These are phyloP conservation scores for Strobilomyces confusus DNA, from an alignment of 768 basidiomycete genomes.

Conservation along the genomic window DNA sequence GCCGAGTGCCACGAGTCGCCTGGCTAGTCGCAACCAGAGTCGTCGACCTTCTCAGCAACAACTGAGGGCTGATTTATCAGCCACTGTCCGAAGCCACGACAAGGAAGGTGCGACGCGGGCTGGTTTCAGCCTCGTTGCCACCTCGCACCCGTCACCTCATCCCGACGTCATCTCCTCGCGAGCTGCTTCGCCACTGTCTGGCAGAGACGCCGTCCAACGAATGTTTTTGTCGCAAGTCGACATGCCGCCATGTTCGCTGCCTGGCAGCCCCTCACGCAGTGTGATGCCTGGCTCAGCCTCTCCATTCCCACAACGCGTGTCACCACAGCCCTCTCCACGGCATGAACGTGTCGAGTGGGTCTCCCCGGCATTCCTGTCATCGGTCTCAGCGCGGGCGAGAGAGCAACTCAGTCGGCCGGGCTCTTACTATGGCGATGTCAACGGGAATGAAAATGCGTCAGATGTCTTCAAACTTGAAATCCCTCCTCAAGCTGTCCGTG, in stretches of 20 bases:
- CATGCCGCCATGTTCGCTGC: constrained; percentile 9
- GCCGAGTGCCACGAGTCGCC: constrained; percentile 23
- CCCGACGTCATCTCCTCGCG: constrained; percentile 27
- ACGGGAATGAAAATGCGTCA: constrained; percentile 29
- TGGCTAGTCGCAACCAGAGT: constrained; percentile 27
- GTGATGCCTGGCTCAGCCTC: constrained; percentile 8
- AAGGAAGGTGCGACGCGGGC: constrained; percentile 24
- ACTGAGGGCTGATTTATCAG: constrained; percentile 28
- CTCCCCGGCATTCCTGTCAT: constrained; percentile 16
- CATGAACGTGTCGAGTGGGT: constrained; percentile 24
- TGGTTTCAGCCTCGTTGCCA: constrained; percentile 31
- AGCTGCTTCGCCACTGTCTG: constrained; percentile 16
- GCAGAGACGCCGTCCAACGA: constrained; percentile 17
- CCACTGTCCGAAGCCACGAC: constrained; percentile 25
- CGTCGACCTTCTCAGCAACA: constrained; percentile 30
- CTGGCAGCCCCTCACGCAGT: constrained; percentile 16
- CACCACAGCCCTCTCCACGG: constrained; percentile 30
- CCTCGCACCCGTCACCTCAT: constrained; percentile 20
- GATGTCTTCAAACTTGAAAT: constrained; percentile 8
- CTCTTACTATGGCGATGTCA: constrained; percentile 26
- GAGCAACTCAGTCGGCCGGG: constrained; percentile 17
- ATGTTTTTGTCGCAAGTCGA: constrained; percentile 19
- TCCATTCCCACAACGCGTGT: constrained; percentile 21
- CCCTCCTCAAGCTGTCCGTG: constrained; percentile 5
- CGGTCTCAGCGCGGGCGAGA: constrained; percentile 17